phyloP scores from a whole-genome alignment of 306 rosid species.

The Chamaecrista fasciculata region DNA sequence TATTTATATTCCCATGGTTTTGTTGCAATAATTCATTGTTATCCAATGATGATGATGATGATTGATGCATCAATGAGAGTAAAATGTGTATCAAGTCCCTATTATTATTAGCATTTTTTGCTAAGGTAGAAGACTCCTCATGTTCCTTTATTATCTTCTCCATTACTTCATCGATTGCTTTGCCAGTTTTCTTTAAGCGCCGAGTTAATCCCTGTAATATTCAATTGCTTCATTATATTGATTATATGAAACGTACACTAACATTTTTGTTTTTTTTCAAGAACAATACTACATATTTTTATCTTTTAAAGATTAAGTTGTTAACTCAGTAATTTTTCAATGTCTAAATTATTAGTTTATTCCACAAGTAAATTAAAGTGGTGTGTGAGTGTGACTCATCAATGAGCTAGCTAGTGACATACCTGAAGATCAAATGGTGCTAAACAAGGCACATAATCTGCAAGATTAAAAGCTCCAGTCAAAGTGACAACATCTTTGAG shows the following conservation, averaged over 20 bases:
- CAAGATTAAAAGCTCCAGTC: constrained; percentile 2
- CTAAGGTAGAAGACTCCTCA: neutral
- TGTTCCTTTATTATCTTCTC: constrained; percentile 36
- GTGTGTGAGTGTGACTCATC: too few species aligned
- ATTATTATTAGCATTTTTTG: neutral
- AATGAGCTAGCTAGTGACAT: too few species aligned
- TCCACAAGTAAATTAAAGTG: too few species aligned
- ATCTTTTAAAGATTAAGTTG: too few species aligned
- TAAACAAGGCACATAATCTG: constrained; percentile 33
- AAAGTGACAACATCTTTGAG: neutral
- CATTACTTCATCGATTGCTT: neutral
- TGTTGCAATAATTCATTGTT: neutral
- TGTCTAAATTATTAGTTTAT: too few species aligned
- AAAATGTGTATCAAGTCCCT: constrained; percentile 33
- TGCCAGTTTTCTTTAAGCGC: neutral
- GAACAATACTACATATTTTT: too few species aligned
- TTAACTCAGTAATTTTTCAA: too few species aligned
- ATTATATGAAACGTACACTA: too few species aligned
- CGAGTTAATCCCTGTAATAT: constrained; percentile 40
- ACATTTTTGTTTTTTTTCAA: too few species aligned
- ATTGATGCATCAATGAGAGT: constrained; percentile 28
- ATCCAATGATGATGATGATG: too few species aligned
- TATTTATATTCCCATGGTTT: too few species aligned
- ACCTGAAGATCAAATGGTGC: constrained; percentile 29
- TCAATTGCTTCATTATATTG: too few species aligned